Conservation (phyloP, 345 rosid genomes). For the Firmiana major region DNA sequence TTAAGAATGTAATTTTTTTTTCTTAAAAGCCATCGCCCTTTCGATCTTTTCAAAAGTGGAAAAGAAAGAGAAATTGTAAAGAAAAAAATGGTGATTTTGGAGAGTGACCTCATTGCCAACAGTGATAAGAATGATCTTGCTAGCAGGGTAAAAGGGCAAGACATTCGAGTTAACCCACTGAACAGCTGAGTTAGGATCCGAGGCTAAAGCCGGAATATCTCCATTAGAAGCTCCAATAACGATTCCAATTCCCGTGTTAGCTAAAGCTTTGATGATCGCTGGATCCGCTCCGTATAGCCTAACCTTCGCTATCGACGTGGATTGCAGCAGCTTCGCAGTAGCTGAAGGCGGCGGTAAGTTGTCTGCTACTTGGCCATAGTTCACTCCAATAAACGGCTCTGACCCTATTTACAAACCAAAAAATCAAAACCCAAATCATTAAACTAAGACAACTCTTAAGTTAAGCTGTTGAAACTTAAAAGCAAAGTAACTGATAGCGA, state of each 20-base stretch:
- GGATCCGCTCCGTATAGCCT: conserved; percentile 89
- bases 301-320: conserved; percentile 67
- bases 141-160: conserved; percentile 74
- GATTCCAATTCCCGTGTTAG: conserved; percentile 75
- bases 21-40: not conserved
- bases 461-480: not conserved
- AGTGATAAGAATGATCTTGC: conserved; percentile 72
- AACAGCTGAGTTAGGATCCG: conserved; percentile 70
- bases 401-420: conserved; percentile 35
- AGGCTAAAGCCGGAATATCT: conserved; percentile 70
- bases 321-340: conserved; percentile 76
- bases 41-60: not conserved
- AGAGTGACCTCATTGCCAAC: conserved; percentile 82
- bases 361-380: conserved; percentile 88
- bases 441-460: not conserved
- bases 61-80: not conserved
- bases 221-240: conserved; percentile 75
- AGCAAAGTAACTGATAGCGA: not conserved
- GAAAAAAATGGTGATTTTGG: not conserved
- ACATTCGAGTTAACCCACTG: conserved; percentile 79
- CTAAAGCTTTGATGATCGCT: conserved; percentile 65
- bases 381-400: conserved; percentile 75
- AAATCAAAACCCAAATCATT: not conserved
- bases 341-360: conserved; percentile 80
- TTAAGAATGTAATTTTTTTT: not conserved